Percentiles rank a stretch among this genome's conserved stretches.
Evolutionary conservation across 208 protist genomes (phyloP).

Genomic region (Phytomonas sp.): DNA sequence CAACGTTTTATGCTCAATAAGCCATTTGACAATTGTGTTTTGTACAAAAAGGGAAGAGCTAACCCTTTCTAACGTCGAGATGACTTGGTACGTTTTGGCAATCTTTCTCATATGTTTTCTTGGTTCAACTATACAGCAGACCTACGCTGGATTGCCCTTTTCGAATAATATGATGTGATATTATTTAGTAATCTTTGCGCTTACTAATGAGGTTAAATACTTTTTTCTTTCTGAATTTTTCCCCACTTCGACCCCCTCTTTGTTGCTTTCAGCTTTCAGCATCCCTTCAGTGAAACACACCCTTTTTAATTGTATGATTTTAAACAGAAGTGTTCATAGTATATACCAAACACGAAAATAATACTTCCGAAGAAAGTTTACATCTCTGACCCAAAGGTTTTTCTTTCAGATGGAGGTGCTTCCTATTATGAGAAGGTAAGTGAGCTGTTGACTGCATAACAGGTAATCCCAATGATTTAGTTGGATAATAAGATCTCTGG

Average conservation of each 20-base stretch:
- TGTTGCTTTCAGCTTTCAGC: background rate
- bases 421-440: conserved; percentile 51
- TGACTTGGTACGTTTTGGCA: background rate
- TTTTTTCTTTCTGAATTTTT: background rate
- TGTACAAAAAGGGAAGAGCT: background rate
- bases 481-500: conserved; percentile 37
- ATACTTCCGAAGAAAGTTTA: conserved; percentile 39
- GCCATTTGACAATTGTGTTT: background rate
- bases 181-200: too few relatives aligned
- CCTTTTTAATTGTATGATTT: conserved; percentile 3
- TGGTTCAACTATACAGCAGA: background rate
- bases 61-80: background rate
- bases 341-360: conserved; percentile 4
- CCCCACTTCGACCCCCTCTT: background rate
- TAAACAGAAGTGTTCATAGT: background rate
- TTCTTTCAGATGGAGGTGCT: conserved; percentile 47
- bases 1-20: background rate
- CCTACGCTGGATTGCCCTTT: background rate
- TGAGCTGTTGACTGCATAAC: conserved; percentile 20
- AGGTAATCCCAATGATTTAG: conserved; percentile 49
- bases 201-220: too few relatives aligned
- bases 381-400: conserved; percentile 75
- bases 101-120: background rate
- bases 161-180: too few relatives aligned
- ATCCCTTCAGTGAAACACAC: background rate